Percentiles rank a stretch among this genome's conserved stretches.
Conservation (phyloP, 1,284 basidiomycete species). For the Butyriboletus appendiculatus region DNA sequence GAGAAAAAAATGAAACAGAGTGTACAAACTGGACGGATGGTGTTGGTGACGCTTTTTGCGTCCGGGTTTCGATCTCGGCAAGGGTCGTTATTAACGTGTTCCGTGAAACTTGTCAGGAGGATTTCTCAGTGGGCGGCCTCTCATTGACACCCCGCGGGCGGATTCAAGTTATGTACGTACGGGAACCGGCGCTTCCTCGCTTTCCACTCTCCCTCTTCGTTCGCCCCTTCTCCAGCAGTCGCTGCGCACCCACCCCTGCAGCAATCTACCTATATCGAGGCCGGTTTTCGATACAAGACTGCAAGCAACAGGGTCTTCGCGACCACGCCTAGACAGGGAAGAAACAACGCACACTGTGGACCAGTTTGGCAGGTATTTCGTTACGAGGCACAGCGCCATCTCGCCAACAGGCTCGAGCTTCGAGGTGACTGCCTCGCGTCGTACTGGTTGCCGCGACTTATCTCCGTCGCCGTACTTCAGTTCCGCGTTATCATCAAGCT, state of each 20-base stretch:
- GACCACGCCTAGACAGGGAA: conserved; percentile 25
- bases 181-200: neutral
- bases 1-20: neutral
- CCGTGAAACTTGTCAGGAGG: conserved; percentile 23
- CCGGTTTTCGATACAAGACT: conserved; percentile 9
- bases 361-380: conserved; percentile 16
- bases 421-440: conserved; percentile 5
- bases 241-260: neutral
- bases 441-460: conserved; percentile 17
- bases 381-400: conserved; percentile 5
- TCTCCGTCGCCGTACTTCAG: conserved; percentile 23
- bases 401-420: neutral
- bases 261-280: conserved; percentile 4
- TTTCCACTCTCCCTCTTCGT: neutral
- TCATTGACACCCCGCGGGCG: conserved; percentile 2
- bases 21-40: neutral
- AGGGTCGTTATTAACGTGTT: neutral
- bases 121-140: conserved; percentile 12
- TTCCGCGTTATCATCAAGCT: conserved; percentile 17
- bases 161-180: conserved; percentile 17
- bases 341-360: conserved; percentile 8
- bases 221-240: neutral
- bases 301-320: conserved; percentile 4
- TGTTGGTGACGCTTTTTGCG: too few species aligned
- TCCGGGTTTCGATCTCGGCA: conserved; percentile 10